phyloP scores from a whole-genome alignment of 2,329 filamentous ascomycete species.

The Xylaria hypoxylon region DNA sequence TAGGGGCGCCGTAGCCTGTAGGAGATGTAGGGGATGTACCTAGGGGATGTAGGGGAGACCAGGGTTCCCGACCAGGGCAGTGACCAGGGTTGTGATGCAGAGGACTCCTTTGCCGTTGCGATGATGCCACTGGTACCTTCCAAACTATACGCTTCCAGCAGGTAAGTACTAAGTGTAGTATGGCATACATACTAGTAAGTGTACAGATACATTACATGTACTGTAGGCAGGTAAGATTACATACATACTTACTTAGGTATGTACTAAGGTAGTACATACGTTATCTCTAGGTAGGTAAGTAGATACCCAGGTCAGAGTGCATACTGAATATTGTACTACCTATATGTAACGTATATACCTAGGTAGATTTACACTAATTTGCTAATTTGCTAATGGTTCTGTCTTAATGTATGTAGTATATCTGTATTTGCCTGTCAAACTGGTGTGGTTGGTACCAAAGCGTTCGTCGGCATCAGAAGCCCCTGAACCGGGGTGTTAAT shows the following conservation, averaged over 20 bases:
- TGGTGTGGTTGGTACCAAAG: constrained; percentile 28
- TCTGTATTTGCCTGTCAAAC: constrained; percentile 10
- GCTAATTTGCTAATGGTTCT: background rate
- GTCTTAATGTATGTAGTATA: background rate
- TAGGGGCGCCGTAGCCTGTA: too few relatives aligned
- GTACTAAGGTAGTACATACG: too few relatives aligned
- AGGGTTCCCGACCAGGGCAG: too few relatives aligned
- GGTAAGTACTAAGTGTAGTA: background rate
- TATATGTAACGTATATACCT: background rate
- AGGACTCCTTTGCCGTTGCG: constrained; percentile 9
- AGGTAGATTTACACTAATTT: background rate
- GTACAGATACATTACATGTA: background rate
- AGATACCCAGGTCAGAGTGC: too few relatives aligned
- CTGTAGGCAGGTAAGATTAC: constrained; percentile 13
- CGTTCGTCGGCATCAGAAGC: constrained; percentile 27
- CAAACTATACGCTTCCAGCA: background rate
- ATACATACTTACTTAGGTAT: background rate
- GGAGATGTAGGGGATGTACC: too few relatives aligned
- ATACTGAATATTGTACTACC: background rate
- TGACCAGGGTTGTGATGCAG: constrained; percentile 4
- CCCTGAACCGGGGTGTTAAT: constrained; percentile 27
- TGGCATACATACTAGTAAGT: background rate
- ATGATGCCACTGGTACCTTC: background rate
- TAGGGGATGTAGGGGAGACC: too few relatives aligned
- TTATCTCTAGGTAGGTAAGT: too few relatives aligned